Evolutionary conservation across 2,329 filamentous ascomycete genomes (phyloP), one percentile per base, ranked within the genome.

Genomic region (Ascochyta clinopodiicola): DNA sequence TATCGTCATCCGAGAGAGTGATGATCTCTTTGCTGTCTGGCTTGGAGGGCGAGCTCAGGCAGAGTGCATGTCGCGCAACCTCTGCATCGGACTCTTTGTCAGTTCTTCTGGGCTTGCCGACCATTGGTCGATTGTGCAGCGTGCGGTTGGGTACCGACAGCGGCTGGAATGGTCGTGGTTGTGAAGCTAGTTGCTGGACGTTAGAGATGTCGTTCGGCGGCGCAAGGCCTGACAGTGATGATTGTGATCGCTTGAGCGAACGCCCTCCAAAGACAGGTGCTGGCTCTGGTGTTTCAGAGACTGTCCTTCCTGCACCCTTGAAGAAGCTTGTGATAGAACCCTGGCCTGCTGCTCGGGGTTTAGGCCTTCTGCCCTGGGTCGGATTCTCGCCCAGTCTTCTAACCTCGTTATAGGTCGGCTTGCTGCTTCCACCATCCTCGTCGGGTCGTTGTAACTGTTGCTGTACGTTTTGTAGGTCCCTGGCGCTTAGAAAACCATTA

Each of bases 291-390:
- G 44, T 27, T 34, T 68, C 61, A 9, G 63, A 59, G 4, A 62
- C 24, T 6, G 57, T 62, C 27, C 62, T 59, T 1, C 45, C 53
- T 21, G 73, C 66, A 59, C 71, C 72, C 15, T 71, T 71, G 61
- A 85, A 85, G 70, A 85, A 86, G 53, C 70, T 79, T 4, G 80
- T 78, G 40, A 86, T 82, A 44, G 72, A 80, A 24, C 80, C 81
- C 66, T 86, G 83, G 1, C 78, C 79, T 57, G 78, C 74, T 21
- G 69, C 73, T 64, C 74, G 76, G 47, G 75, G 75, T 68, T 76
- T 75, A 3, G 42, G 42, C 32, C 52, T 53, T 37, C 65, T 74
- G 10, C 58, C 54, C 10, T 58, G 60, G 2, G 51, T 32, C 5
- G 54, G 24, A 15, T 65, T 68, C 10, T 54, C 36, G 42, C 63